These are phyloP conservation scores for Grifola frondosa DNA, from an alignment of 1,284 basidiomycete genomes.

Conservation along the genomic window DNA sequence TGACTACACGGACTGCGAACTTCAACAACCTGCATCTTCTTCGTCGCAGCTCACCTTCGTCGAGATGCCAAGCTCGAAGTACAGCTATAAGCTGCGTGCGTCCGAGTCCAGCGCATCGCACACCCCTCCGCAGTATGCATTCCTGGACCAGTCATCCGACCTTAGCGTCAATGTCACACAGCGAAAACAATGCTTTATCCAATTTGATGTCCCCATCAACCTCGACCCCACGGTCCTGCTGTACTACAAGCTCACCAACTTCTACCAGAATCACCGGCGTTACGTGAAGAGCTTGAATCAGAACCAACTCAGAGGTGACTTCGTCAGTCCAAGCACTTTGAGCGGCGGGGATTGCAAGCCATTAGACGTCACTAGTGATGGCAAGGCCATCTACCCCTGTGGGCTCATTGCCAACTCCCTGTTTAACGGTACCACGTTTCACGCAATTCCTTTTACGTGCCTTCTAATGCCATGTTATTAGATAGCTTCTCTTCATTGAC, in stretches of 20 bases:
- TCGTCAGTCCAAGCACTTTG: slow-evolving; percentile 52
- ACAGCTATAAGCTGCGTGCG: slow-evolving; percentile 69
- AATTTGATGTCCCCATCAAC: slow-evolving; percentile 82
- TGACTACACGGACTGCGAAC: slow-evolving; percentile 94
- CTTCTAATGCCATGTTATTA: slow-evolving; percentile 30
- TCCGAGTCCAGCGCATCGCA: slow-evolving; percentile 50
- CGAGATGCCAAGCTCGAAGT: slow-evolving; percentile 54
- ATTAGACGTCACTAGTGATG: slow-evolving; percentile 51
- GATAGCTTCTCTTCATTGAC: slow-evolving; percentile 78
- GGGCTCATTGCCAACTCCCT: slow-evolving; percentile 98
- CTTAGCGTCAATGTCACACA: slow-evolving; percentile 42
- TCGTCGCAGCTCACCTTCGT: slow-evolving; percentile 38
- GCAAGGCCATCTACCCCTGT: slow-evolving; percentile 85
- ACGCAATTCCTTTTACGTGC: background rate
- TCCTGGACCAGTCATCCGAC: slow-evolving; percentile 51
- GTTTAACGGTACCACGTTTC: slow-evolving; percentile 78
- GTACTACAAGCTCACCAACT: slow-evolving; percentile 97
- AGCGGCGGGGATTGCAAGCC: slow-evolving; percentile 88
- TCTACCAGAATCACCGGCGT: slow-evolving; percentile 97
- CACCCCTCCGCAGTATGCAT: slow-evolving; percentile 67
- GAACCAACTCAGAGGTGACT: slow-evolving; percentile 83
- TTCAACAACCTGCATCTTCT: slow-evolving; percentile 46
- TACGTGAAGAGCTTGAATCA: slow-evolving; percentile 93
- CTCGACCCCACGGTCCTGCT: slow-evolving; percentile 81
- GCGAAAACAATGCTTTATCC: slow-evolving; percentile 68